Conservation (phyloP, 352 stramenopile genomes). For the Phytophthora cryptogea region DNA sequence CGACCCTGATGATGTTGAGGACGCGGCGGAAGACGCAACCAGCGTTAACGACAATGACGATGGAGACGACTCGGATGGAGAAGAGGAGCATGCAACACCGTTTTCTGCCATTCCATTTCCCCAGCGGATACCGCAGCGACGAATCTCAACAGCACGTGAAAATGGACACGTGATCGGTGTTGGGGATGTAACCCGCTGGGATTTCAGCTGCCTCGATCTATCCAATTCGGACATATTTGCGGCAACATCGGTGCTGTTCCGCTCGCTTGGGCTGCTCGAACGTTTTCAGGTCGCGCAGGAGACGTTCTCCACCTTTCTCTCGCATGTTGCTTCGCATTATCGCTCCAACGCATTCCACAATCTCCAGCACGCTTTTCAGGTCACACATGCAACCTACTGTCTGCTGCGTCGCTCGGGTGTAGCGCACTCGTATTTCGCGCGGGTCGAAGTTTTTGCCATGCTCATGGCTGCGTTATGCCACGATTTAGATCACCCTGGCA, state of each 20-base stretch:
- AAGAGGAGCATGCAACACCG: slow-evolving; percentile 10
- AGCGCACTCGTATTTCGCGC: slow-evolving; percentile 46
- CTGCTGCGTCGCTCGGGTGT: slow-evolving; percentile 46
- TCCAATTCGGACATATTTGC: slow-evolving; percentile 59
- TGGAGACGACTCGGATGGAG: slow-evolving; percentile 6
- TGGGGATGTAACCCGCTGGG: slow-evolving; percentile 53
- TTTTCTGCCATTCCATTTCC: slow-evolving; percentile 22
- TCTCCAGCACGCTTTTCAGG: slow-evolving; percentile 74
- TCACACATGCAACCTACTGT: slow-evolving; percentile 60
- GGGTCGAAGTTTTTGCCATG: slow-evolving; percentile 59
- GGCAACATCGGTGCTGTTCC: slow-evolving; percentile 52
- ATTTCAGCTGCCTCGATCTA: slow-evolving; percentile 58
- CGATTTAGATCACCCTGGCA: slow-evolving; percentile 81
- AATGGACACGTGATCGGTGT: slow-evolving; percentile 45
- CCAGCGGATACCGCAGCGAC: slow-evolving; percentile 13
- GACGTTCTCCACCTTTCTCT: slow-evolving; percentile 63
- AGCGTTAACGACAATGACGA: slow-evolving; percentile 9
- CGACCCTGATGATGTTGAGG: slow-evolving; percentile 33
- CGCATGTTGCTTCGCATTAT: slow-evolving; percentile 62
- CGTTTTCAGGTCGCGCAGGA: slow-evolving; percentile 53
- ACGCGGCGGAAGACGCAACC: slow-evolving; percentile 12
- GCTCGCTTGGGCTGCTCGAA: slow-evolving; percentile 59
- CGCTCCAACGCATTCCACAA: slow-evolving; percentile 78
- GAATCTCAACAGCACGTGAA: slow-evolving; percentile 22
- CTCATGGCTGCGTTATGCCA: slow-evolving; percentile 64